Evolutionary conservation across 2,329 filamentous ascomycete genomes (phyloP).

Genomic region (Neopestalotiopsis sp.): DNA sequence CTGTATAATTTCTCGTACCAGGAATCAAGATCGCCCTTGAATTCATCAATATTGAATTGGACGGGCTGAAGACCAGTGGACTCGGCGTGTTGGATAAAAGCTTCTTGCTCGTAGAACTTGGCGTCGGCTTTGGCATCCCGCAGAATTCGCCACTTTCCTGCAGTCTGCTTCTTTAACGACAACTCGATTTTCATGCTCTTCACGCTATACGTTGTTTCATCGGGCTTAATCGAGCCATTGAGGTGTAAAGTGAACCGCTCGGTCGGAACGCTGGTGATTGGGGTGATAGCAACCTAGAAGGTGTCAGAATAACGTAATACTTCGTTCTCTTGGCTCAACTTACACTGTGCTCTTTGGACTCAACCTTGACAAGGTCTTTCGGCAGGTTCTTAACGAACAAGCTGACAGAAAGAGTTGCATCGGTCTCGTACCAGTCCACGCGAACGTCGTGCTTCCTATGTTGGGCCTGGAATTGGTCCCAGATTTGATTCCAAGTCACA

Average conservation of each 20-base stretch:
- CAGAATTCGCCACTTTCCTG: slow-evolving; percentile 72
- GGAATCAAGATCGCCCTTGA: slow-evolving; percentile 18
- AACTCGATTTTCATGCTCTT: slow-evolving; percentile 83
- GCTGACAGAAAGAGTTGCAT: slow-evolving; percentile 40
- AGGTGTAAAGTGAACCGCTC: slow-evolving; percentile 64
- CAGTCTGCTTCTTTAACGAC: slow-evolving; percentile 67
- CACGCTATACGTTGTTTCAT: slow-evolving; percentile 65
- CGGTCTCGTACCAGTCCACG: slow-evolving; percentile 47
- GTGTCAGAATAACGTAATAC: not conserved
- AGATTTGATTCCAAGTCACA: slow-evolving; percentile 27
- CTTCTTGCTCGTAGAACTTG: slow-evolving; percentile 15
- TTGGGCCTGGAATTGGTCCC: slow-evolving; percentile 23
- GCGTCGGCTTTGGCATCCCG: slow-evolving; percentile 45
- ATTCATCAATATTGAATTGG: slow-evolving; percentile 27
- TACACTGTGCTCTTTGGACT: slow-evolving; percentile 33
- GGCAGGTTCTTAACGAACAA: slow-evolving; percentile 48
- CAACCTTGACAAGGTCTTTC: slow-evolving; percentile 44
- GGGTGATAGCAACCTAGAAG: slow-evolving; percentile 25
- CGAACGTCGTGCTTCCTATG: slow-evolving; percentile 39
- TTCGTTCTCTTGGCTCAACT: not conserved
- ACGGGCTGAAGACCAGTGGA: slow-evolving; percentile 22
- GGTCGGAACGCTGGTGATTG: slow-evolving; percentile 58
- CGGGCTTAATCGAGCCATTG: slow-evolving; percentile 66
- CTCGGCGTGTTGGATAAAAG: slow-evolving; percentile 6
- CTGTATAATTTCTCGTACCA: slow-evolving; percentile 29